A percentile compares a stretch with the other conserved stretches of the same genome.
phyloP scores from a whole-genome alignment of 306 rosid genomes.

The Heteromeles arbutifolia region DNA sequence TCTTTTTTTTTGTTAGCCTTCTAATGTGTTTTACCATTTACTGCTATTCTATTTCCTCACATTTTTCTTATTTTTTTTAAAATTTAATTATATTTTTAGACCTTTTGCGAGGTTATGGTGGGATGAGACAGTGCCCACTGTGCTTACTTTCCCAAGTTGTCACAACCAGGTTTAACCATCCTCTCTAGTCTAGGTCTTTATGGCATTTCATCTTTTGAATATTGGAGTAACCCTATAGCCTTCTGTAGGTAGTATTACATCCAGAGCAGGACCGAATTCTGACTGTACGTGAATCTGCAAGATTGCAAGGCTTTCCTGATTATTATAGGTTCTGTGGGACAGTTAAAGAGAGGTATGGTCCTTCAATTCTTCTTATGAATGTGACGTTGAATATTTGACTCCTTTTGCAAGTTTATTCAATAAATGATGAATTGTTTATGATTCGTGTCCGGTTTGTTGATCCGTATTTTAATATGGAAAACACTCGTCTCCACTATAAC shows the following conservation, averaged over 20 bases:
- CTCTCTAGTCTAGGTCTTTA: constrained; percentile 8
- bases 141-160: constrained; percentile 63
- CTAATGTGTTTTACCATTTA: neutral
- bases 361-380: neutral
- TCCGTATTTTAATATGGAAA: neutral
- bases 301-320: constrained; percentile 95
- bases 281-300: constrained; percentile 74
- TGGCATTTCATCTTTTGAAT: constrained; percentile 10
- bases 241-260: constrained; percentile 55
- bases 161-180: constrained; percentile 53
- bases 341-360: constrained; percentile 56
- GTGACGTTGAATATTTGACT: neutral
- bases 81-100: constrained; percentile 20
- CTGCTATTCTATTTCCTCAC: neutral
- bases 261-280: constrained; percentile 81
- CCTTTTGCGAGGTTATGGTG: constrained; percentile 93
- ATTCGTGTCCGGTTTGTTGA: neutral
- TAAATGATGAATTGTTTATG: neutral
- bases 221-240: constrained; percentile 1
- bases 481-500: too few species aligned
- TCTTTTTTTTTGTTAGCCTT: constrained; percentile 5
- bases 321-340: constrained; percentile 62
- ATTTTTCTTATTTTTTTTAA: neutral
- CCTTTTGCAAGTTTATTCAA: neutral
- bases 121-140: constrained; percentile 94